Base-by-base conservation (phyloP, 345 rosid genomes). In the Excoecaria cochinchinensis region DNA sequence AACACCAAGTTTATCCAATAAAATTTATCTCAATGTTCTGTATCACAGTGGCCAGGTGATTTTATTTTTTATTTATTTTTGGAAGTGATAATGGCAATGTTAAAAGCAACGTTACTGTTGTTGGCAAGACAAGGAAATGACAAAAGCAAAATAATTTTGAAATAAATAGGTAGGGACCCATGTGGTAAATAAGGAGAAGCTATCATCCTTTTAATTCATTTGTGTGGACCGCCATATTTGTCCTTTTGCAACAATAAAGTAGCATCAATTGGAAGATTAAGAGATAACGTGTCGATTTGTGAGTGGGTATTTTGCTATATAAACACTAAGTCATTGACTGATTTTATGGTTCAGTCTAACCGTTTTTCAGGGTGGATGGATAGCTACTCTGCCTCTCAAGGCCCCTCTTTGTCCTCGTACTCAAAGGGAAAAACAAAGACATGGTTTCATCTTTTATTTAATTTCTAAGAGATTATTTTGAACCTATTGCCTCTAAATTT, bases 101-200 rank as follows among this genome's bases (percentile, higher is more conserved):
- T 47, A 13, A 8, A 31, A 16, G 59, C 48, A 52, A 7, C 40
- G 25, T 51, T 24, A 8, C 52, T 10, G 40, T 5, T 31, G 47
- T 6, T 0, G 40, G 4, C 0, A 9, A 60, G 64, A 31, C 66
- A 61, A 12, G 15, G 19, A 50, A 36, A 16, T 17, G 57, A 73
- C 44, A 24, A 46, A 46, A 25, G 67, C 6, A 8, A 5, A 22
- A 15, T n/a, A 57, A 42, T 47, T 59, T 44, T 44, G 12, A 5
- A 62, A 17, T 56, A 48, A 50, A 64, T 19, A 16, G 22, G n/a
- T 15, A 36, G 76, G 53, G 67, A 12, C 76, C 69, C 46, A 19
- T 19, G 63, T 0, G 64, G 21, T 1, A 40, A 44, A 38, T 11
- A 64, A 9, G 13, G 4, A 17, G 25, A 53, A 53, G 22, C 36